Base-by-base conservation (phyloP, 106 monocot species). In the Phalaenopsis aphrodite region DNA sequence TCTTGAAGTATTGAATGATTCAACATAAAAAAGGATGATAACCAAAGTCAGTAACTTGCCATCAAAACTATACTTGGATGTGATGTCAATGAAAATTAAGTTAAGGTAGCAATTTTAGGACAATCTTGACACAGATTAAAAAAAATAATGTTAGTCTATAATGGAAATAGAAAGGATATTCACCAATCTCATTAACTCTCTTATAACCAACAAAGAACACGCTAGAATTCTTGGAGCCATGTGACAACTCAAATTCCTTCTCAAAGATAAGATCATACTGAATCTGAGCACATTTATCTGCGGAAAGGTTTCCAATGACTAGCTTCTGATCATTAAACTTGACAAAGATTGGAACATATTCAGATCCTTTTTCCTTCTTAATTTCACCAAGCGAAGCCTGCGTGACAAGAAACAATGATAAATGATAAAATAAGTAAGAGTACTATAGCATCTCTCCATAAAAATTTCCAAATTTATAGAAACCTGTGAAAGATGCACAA, bases 181-280 rank as follows among this genome's bases (percentile, higher is more conserved):
- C 43, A 19, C 68, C 61, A 8, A 17, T 69, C 4, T 23, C 47
- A 10, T 42, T 5, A 16, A 58, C 14, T 56, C 84, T 85, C 58
- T 85, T 90, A 76, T 92, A 90, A 46, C 95, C 95, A 80, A 64
- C 61, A 41, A 90, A 88, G 68, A 78, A 87, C 23, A 92, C 81
- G 47, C 81, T 92, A 3, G 83, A 76, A 84, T 84, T 84, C 84
- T 92, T 95, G 65, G 92, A 90, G 66, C 55, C 80, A 21, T 94
- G 90, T 21, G 90, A 90, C 56, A 90, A 77, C 69, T 92, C 85
- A 78, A 91, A 90, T 65, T 91, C 90, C 43, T 92, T 92, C 76
- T 95, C 92, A 74, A 95, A 92, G 18, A 95, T 85, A 61, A 95
- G 77, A 80, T 92, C 92, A 83, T 75, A 85, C 19, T 83, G 79